A percentile compares a stretch with the other conserved stretches of the same genome.
phyloP scores from a whole-genome alignment of 805 yeast genomes.

The Schwanniomyces yamadae region DNA sequence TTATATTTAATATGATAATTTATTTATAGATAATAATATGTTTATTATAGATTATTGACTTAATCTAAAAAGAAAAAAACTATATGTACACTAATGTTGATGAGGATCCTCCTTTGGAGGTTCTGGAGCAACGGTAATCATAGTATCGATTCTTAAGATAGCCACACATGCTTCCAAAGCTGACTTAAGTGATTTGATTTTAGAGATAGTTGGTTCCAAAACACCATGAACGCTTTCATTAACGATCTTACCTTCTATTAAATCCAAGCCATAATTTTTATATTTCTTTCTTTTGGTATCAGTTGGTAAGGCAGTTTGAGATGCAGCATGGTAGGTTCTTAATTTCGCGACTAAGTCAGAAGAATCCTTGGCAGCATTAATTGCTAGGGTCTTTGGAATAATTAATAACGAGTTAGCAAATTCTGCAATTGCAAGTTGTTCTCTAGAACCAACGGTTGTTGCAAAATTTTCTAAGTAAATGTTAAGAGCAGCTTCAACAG shows the following conservation, averaged over 20 bases:
- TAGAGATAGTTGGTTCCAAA: conserved; percentile 91
- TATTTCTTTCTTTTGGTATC: conserved; percentile 83
- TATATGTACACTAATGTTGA: conserved; percentile 50
- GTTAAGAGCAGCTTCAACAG: conserved; percentile 95
- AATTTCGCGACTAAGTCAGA: conserved; percentile 92
- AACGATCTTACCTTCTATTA: conserved; percentile 86
- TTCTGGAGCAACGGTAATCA: conserved; percentile 97
- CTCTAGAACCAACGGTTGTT: conserved; percentile 95
- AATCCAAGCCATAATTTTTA: conserved; percentile 89
- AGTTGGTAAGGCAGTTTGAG: conserved; percentile 81
- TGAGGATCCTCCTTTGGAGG: conserved; percentile 90
- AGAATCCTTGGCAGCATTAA: conserved; percentile 96
- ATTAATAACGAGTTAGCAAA: conserved; percentile 87
- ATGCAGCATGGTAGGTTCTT: conserved; percentile 93
- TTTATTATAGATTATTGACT: too few species aligned
- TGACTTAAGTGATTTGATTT: conserved; percentile 87
- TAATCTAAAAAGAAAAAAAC: too few species aligned
- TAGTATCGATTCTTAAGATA: conserved; percentile 94
- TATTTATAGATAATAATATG: too few species aligned
- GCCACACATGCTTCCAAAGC: conserved; percentile 99
- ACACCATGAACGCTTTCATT: conserved; percentile 85
- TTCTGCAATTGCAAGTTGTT: conserved; percentile 96
- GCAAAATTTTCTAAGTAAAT: conserved; percentile 96
- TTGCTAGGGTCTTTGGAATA: conserved; percentile 95
- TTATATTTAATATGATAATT: too few species aligned